phyloP scores from a whole-genome alignment of 345 rosid genomes.

The Orychophragmus violaceus region DNA sequence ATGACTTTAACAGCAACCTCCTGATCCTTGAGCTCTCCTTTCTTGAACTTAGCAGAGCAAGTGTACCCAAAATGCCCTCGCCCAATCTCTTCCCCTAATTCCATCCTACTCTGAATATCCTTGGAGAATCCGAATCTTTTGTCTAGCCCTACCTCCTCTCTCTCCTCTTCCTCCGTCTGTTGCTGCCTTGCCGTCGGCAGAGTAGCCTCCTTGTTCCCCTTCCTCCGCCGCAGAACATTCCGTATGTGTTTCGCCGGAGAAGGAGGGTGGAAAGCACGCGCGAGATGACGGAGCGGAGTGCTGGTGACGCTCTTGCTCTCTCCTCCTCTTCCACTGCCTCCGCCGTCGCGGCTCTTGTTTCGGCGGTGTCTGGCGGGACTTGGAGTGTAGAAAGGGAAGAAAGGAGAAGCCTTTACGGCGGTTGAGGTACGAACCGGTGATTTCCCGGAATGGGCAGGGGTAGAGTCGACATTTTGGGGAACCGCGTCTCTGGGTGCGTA shows the following conservation, averaged over 20 bases:
- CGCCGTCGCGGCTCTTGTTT: constrained; percentile 43
- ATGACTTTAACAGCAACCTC: constrained; percentile 93
- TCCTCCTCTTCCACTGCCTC: background rate
- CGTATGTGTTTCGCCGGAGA: constrained; percentile 93
- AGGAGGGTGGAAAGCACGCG: constrained; percentile 76
- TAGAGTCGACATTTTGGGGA: constrained; percentile 28
- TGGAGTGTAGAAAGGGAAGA: constrained; percentile 55
- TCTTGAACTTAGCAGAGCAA: constrained; percentile 86
- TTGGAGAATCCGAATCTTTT: constrained; percentile 87
- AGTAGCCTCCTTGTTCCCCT: constrained; percentile 35
- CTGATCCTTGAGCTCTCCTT: constrained; percentile 78
- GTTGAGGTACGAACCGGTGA: constrained; percentile 20
- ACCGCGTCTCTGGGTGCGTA: constrained; percentile 39
- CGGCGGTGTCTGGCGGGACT: constrained; percentile 54
- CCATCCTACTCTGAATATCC: constrained; percentile 55
- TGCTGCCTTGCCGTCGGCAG: constrained; percentile 28
- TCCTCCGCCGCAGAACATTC: constrained; percentile 59
- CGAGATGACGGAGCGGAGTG: constrained; percentile 68
- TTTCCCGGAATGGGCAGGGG: constrained; percentile 29
- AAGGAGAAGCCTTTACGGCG: constrained; percentile 38
- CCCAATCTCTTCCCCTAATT: constrained; percentile 83
- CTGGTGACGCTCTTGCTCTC: constrained; percentile 35
- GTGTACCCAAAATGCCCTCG: constrained; percentile 98
- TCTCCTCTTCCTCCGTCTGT: constrained; percentile 40
- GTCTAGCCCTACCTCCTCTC: constrained; percentile 52